phyloP scores from a whole-genome alignment of 768 basidiomycete genomes.

The Tulasnella sp. region DNA sequence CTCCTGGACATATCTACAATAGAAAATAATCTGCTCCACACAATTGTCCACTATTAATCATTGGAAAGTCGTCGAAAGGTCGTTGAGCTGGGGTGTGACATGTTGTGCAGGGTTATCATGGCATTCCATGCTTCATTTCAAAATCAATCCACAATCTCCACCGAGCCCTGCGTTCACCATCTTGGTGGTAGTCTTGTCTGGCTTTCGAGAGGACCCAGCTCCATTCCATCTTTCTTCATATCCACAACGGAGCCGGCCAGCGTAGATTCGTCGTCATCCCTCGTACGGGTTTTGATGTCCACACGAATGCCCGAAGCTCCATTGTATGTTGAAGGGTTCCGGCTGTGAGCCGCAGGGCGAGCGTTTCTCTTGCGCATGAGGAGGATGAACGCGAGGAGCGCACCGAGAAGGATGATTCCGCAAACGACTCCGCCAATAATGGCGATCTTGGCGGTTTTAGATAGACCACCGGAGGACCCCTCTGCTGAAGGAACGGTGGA shows the following conservation, averaged over 20 bases:
- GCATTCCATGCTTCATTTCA: background rate
- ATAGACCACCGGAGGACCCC: background rate
- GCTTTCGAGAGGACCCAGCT: background rate
- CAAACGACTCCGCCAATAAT: conserved; percentile 5
- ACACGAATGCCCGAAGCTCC: background rate
- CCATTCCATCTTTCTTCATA: background rate
- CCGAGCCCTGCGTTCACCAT: background rate
- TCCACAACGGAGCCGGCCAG: background rate
- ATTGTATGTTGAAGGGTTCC: background rate
- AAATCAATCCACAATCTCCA: background rate
- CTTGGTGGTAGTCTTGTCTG: background rate
- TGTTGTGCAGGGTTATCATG: background rate
- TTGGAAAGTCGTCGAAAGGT: background rate
- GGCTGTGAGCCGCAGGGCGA: too few species aligned
- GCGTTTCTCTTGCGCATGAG: conserved; percentile 3
- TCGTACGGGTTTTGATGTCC: background rate
- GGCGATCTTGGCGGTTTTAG: conserved; percentile 19
- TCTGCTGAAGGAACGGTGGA: background rate
- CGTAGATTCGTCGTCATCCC: background rate
- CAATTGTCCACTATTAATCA: background rate
- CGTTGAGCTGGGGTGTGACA: background rate
- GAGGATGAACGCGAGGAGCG: conserved; percentile 9
- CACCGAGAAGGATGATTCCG: conserved; percentile 4
- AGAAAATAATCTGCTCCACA: background rate
- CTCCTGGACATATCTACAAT: background rate